Evolutionary conservation across 164 flowering plant genomes (phyloP).

Genomic region (Euptelea pleiosperma): DNA sequence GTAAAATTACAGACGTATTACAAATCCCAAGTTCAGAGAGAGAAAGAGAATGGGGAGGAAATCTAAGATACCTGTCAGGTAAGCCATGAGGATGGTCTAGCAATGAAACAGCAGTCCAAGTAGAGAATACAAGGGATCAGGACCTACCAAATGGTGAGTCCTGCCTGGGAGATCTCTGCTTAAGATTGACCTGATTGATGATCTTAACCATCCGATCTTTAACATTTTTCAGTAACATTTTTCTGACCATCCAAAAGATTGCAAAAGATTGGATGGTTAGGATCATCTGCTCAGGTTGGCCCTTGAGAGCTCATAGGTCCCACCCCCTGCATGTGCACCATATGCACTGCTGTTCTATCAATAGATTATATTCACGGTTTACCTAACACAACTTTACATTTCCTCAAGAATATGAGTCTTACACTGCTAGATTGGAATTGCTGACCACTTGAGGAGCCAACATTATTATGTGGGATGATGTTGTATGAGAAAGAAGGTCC

Average conservation of each 20-base stretch:
- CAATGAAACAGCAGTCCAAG: no score
- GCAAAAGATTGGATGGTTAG: background rate
- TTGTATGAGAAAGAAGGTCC: conserved; percentile 35
- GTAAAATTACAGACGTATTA: background rate
- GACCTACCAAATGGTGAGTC: no score
- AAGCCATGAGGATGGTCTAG: no score
- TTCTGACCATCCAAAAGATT: background rate
- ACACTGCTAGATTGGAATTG: conserved; percentile 26
- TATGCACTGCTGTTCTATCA: background rate
- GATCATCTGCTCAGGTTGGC: conserved; percentile 9
- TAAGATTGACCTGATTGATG: no score
- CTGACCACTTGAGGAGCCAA: conserved; percentile 23
- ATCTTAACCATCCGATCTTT: conserved; percentile 1
- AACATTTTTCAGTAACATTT: conserved; percentile 4
- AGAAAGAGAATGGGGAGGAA: no score
- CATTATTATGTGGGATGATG: conserved; percentile 22
- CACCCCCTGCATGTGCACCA: background rate
- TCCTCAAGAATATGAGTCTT: conserved; percentile 14
- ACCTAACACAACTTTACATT: background rate
- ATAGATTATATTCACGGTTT: background rate
- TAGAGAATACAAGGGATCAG: no score
- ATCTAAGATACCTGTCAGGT: no score
- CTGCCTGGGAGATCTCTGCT: no score
- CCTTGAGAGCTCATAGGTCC: background rate
- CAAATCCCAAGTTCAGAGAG: background rate